Base-by-base conservation (phyloP, 2,329 filamentous ascomycete species). In the Aspergillus proliferans region DNA sequence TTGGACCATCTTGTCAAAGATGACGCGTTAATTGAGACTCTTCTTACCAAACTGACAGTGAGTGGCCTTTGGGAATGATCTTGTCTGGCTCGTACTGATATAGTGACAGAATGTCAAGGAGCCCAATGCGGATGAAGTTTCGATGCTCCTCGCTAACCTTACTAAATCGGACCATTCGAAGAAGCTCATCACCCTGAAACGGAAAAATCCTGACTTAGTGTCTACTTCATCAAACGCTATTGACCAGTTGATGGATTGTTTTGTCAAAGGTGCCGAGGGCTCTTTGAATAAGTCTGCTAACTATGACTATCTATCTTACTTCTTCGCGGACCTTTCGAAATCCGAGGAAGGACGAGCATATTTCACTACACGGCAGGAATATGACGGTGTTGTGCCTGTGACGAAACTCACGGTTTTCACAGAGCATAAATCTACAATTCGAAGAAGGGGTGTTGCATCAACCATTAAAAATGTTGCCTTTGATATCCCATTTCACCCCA, bases 381-480 rank as follows among this genome's bases (percentile, higher is more conserved):
- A 94, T 67, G 90, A 95, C 65, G 76, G 75, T 1, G 82, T 95
- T 12, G 83, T 96, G n/a, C 93, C 93, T 2, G 76, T 97, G 43
- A 88, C 87, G 44, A 97, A 97, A 75, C 77, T 98, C 53, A 87
- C 86, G 52, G 92, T 97, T 51, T 97, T 97, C 68, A 97, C 93
- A 1, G 89, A 95, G 68, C 89, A 96, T 72, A 77, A 81, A 59
- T 94, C 88, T 2, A 80, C 86, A 24, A 83, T 96, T 50, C 82
- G 93, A 48, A 80, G 93, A 47, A 88, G 89, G 61, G 93, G 93
- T n/a, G 91, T 96, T n/a, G 92, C 92, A 6, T 90, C 85, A 52
- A 93, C 89, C 8, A 89, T 98, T 66, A 97, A 97, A 70, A 98
- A 98, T 64, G 83, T 88, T 26, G 84, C 88, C 6, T 97, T 98